These are phyloP conservation scores for Theobroma grandiflorum DNA, from an alignment of 441 rosid genomes.

Conservation along the genomic window DNA sequence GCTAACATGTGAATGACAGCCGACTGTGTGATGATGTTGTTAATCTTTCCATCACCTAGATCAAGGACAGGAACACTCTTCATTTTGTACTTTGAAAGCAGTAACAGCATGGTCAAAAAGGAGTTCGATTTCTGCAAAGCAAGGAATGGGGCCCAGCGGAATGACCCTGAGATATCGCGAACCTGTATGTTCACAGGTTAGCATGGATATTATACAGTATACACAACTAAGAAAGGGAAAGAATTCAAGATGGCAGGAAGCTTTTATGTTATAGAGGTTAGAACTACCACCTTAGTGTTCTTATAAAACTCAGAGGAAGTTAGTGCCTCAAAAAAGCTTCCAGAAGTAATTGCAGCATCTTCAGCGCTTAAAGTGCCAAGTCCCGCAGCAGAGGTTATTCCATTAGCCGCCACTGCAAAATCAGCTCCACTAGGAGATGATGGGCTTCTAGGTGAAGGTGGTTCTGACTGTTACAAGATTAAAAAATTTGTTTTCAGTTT, in stretches of 20 bases:
- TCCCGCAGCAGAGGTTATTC: conserved; percentile 54
- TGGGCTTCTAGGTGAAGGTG: conserved; percentile 86
- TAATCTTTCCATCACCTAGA: conserved; percentile 76
- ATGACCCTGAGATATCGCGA: conserved; percentile 92
- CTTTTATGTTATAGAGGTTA: conserved; percentile 10
- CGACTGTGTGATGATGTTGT: conserved; percentile 88
- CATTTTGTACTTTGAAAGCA: conserved; percentile 98
- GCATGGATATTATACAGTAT: background rate
- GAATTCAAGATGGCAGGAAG: conserved; percentile 13
- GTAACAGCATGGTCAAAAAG: conserved; percentile 88
- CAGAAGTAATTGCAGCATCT: conserved; percentile 78
- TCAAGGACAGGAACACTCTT: conserved; percentile 95
- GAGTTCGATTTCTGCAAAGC: conserved; percentile 91
- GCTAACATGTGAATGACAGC: conserved; percentile 97
- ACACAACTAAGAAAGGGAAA: background rate
- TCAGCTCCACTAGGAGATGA: conserved; percentile 48
- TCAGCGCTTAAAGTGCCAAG: conserved; percentile 65
- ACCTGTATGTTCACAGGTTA: conserved; percentile 60
- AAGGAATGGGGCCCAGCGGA: conserved; percentile 98
- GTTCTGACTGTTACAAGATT: conserved; percentile 72
- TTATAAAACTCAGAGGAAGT: conserved; percentile 86
- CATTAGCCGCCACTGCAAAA: conserved; percentile 61
- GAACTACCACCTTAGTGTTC: conserved; percentile 68
- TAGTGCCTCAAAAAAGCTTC: conserved; percentile 86
- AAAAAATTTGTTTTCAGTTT: conserved; percentile 13